Conservation (phyloP, 257 asterid species). For the Rauvolfia tetraphylla region DNA sequence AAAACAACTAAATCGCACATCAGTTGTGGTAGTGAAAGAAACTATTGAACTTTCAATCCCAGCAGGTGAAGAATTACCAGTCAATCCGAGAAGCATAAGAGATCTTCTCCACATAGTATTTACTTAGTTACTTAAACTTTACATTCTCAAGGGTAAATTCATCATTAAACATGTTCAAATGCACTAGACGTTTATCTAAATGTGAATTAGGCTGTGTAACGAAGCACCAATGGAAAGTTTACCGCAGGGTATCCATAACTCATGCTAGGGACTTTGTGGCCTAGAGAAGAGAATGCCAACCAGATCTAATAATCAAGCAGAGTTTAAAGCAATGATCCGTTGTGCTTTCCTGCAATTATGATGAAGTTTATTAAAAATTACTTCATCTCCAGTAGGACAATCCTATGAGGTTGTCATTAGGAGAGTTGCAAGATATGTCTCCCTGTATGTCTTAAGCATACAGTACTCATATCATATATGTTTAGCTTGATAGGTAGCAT, state of each 20-base stretch:
- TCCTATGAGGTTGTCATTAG: not conserved
- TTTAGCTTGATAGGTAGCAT: not conserved
- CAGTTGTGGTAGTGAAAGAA: not conserved
- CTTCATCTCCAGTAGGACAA: not conserved
- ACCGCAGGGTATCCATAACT: not conserved
- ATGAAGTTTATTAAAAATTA: not conserved
- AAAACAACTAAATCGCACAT: not conserved
- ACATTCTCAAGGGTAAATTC: too few species aligned
- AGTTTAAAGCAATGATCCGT: not conserved
- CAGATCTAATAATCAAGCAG: not conserved
- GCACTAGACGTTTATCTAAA: not conserved
- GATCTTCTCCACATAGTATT: not conserved
- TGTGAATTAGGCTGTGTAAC: not conserved
- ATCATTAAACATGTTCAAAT: not conserved
- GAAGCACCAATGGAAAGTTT: too few species aligned
- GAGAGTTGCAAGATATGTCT: not conserved
- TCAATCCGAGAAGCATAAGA: slow-evolving; percentile 1
- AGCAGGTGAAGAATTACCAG: not conserved
- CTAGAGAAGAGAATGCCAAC: not conserved
- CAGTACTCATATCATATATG: not conserved
- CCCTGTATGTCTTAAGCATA: not conserved
- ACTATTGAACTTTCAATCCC: not conserved
- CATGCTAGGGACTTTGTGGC: not conserved
- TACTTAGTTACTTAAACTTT: not conserved
- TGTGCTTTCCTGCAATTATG: not conserved